Base-by-base conservation (phyloP, 2,329 filamentous ascomycete genomes). In the Biscogniauxia marginata region DNA sequence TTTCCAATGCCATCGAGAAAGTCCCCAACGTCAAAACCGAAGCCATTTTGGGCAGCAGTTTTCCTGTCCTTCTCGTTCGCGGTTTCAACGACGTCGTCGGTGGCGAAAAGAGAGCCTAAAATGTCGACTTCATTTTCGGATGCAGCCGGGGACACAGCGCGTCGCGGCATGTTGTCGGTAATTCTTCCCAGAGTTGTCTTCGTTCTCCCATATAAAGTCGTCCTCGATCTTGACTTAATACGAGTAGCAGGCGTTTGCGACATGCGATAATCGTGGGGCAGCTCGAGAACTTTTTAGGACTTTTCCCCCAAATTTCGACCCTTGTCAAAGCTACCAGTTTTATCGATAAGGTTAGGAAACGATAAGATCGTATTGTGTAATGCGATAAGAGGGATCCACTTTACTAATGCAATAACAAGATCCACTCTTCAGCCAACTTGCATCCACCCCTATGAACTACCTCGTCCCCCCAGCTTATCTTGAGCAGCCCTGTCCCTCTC, bases 71-170 rank as follows among this genome's bases (percentile, higher is more conserved):
- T 73, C 51, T 64, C 77, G 57, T 75, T 77, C 52, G 77, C 77
- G 59, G 74, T 75, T 59, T 81, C 81, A 60, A 80, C 77, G 52
- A 84, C 80, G 56, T 80, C 82, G 30, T 39, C 30, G 30, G 30
- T 39, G 52, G 86, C 83, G 67, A 93, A 89, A 9, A 97, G 79
- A 2, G 88, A 87, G 59, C 83, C 86, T 19, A 91, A 85, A 52
- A 99, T 97, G 69, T 99, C 95, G 68, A 96, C 86, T 70, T 96
- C 95, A 63, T 87, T 89, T 75, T 98, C 93, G 50, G 93, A 98
- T 56, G 83, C 80, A 49, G 91, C 85, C 57, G 93, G 95, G 46
- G 95, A 98, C 55, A 82, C 82, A 68, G 84, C 86, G 68, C 90
- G 87, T 71, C 80, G 80, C 75, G 83, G 81, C 91, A 96, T 96